phyloP scores from a whole-genome alignment of 2,329 filamentous ascomycete species.

The Neopestalotiopsis rosae region DNA sequence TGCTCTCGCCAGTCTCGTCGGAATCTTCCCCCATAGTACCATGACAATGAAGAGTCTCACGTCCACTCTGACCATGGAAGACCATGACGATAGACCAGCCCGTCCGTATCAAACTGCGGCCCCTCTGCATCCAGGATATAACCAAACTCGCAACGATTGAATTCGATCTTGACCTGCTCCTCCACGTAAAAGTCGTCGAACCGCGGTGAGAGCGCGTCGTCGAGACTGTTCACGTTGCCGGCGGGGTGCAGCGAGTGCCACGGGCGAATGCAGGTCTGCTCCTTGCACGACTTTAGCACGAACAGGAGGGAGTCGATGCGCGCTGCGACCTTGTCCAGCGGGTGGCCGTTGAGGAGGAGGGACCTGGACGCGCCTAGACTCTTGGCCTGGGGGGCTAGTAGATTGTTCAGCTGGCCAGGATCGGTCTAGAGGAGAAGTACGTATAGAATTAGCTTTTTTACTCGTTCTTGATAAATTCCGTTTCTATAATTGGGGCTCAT shows the following conservation, averaged over 20 bases:
- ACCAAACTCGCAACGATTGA: slow-evolving; percentile 58
- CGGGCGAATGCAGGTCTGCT: slow-evolving; percentile 55
- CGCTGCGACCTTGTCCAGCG: slow-evolving; percentile 45
- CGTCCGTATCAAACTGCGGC: slow-evolving; percentile 18
- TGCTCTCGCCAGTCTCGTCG: not conserved
- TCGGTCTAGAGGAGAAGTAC: slow-evolving; percentile 45
- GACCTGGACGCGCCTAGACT: not conserved
- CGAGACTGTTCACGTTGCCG: slow-evolving; percentile 54
- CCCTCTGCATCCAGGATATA: slow-evolving; percentile 63
- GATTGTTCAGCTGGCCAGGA: slow-evolving; percentile 56
- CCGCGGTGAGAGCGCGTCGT: slow-evolving; percentile 51
- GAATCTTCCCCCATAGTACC: not conserved
- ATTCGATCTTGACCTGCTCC: slow-evolving; percentile 55
- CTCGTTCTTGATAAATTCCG: too few relatives aligned
- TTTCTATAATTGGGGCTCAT: too few relatives aligned
- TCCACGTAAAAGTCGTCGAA: slow-evolving; percentile 60
- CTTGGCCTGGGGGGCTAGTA: slow-evolving; percentile 28
- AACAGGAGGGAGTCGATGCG: slow-evolving; percentile 64
- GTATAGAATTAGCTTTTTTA: too few relatives aligned
- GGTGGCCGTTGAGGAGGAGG: slow-evolving; percentile 15
- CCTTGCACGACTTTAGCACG: slow-evolving; percentile 66
- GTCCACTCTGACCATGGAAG: slow-evolving; percentile 10
- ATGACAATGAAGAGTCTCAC: not conserved
- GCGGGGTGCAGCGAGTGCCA: slow-evolving; percentile 62
- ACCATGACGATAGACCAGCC: slow-evolving; percentile 13